phyloP scores from a whole-genome alignment of 1,139 yeast genomes.

The Yamadazyma epiphylla region DNA sequence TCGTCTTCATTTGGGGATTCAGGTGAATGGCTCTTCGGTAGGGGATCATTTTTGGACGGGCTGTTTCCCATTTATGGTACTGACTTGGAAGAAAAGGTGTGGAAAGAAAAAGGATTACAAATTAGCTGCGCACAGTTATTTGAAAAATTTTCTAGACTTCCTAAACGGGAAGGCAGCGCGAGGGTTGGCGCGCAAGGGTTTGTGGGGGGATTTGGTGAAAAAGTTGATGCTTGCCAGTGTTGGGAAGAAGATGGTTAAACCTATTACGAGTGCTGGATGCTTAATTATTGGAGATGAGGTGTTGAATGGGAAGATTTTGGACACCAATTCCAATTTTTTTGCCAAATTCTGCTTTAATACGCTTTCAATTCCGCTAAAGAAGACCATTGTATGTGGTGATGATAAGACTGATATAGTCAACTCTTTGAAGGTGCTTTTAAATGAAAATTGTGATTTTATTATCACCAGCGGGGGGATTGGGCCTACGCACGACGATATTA shows the following conservation, averaged over 20 bases:
- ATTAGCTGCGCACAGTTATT: neutral
- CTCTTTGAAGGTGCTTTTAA: slow-evolving; percentile 42
- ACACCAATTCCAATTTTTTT: slow-evolving; percentile 70
- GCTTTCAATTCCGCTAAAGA: slow-evolving; percentile 50
- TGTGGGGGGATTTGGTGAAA: neutral
- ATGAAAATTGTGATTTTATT: slow-evolving; percentile 57
- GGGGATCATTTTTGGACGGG: slow-evolving; percentile 55
- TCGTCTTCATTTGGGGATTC: slow-evolving; percentile 30
- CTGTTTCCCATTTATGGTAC: slow-evolving; percentile 54
- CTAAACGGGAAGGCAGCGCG: no score
- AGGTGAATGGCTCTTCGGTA: slow-evolving; percentile 34
- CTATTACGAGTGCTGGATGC: slow-evolving; percentile 34
- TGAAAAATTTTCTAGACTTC: no score
- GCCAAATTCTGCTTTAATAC: slow-evolving; percentile 63
- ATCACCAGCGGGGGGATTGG: slow-evolving; percentile 87
- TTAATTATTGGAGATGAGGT: slow-evolving; percentile 85
- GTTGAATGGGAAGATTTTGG: slow-evolving; percentile 79
- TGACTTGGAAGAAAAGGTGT: slow-evolving; percentile 2
- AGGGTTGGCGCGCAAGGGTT: neutral
- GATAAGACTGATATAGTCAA: slow-evolving; percentile 61
- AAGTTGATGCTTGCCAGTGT: neutral
- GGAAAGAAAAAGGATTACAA: neutral
- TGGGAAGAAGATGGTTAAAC: no score
- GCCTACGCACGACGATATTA: slow-evolving; percentile 86
- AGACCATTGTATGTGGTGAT: slow-evolving; percentile 74